phyloP scores from a whole-genome alignment of 139 green algal genomes.

The Volvox reticuliferus region DNA sequence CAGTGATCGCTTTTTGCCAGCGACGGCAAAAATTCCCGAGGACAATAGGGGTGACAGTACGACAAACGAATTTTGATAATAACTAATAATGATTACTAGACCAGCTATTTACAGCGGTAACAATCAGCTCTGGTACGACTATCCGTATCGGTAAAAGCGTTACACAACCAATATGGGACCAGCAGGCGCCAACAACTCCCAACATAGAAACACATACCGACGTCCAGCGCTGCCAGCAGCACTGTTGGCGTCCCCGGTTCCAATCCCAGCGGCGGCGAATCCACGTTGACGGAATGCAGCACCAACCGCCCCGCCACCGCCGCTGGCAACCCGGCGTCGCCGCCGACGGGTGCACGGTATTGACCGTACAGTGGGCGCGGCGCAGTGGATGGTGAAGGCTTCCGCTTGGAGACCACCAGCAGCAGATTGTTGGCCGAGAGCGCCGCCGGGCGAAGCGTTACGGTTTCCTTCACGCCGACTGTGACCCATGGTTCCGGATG shows the following conservation, averaged over 20 bases:
- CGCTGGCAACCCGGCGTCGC: background rate
- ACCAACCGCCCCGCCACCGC: background rate
- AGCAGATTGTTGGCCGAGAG: background rate
- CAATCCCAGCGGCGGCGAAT: background rate
- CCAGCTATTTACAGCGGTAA: no score
- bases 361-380: background rate
- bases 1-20: no score
- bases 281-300: background rate
- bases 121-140: no score
- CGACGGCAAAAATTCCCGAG: no score
- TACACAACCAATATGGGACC: no score
- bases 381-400: background rate
- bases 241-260: background rate
- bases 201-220: no score
- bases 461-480: background rate
- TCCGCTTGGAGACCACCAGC: background rate
- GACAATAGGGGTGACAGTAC: no score
- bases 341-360: background rate
- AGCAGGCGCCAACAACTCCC: no score
- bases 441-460: background rate
- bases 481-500: no score
- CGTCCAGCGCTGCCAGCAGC: background rate
- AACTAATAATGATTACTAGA: no score
- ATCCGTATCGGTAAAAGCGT: no score
- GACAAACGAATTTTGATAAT: no score